Percentiles rank a stretch among this genome's conserved stretches.
Conservation (phyloP, 495 filamentous ascomycete genomes). For the Talaromyces stipitatus region DNA sequence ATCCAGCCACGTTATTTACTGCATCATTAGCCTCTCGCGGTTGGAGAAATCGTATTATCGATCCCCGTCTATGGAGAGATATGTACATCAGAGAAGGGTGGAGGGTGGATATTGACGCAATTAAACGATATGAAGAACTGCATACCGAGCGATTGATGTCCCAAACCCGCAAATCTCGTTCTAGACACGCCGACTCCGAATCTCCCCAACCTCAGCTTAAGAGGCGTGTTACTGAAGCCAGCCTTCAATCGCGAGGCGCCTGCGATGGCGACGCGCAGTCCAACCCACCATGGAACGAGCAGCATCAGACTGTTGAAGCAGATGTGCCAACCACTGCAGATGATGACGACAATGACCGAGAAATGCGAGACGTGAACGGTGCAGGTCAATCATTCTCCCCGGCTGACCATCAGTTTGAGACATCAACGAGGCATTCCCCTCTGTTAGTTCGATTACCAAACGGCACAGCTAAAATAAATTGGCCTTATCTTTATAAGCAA, state of each 20-base stretch:
- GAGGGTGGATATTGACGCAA: slow-evolving; percentile 59
- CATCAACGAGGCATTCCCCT: slow-evolving; percentile 20
- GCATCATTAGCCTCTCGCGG: slow-evolving; percentile 69
- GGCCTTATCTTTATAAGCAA: slow-evolving; percentile 79
- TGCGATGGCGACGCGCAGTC: not conserved
- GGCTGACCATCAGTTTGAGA: slow-evolving; percentile 6
- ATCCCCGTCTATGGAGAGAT: slow-evolving; percentile 77
- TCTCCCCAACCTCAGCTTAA: slow-evolving; percentile 41
- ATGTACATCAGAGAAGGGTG: slow-evolving; percentile 81
- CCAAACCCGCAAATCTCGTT: slow-evolving; percentile 36
- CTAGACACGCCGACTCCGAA: slow-evolving; percentile 37
- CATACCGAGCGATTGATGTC: slow-evolving; percentile 34
- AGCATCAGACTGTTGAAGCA: slow-evolving; percentile 31
- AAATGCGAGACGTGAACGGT: slow-evolving; percentile 37
- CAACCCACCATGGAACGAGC: slow-evolving; percentile 20
- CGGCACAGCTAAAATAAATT: slow-evolving; percentile 31
- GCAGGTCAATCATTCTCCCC: slow-evolving; percentile 12
- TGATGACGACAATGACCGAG: slow-evolving; percentile 33
- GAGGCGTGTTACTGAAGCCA: slow-evolving; percentile 40
- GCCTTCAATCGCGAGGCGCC: slow-evolving; percentile 27
- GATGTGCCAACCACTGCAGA: slow-evolving; percentile 23
- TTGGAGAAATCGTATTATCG: slow-evolving; percentile 77
- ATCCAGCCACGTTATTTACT: slow-evolving; percentile 64
- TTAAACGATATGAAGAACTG: slow-evolving; percentile 59
- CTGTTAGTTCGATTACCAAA: slow-evolving; percentile 26